A percentile compares a stretch with the other conserved stretches of the same genome.
These are phyloP conservation scores for Clarireedia paspali DNA, from an alignment of 2,329 filamentous ascomycete genomes.

Conservation along the genomic window DNA sequence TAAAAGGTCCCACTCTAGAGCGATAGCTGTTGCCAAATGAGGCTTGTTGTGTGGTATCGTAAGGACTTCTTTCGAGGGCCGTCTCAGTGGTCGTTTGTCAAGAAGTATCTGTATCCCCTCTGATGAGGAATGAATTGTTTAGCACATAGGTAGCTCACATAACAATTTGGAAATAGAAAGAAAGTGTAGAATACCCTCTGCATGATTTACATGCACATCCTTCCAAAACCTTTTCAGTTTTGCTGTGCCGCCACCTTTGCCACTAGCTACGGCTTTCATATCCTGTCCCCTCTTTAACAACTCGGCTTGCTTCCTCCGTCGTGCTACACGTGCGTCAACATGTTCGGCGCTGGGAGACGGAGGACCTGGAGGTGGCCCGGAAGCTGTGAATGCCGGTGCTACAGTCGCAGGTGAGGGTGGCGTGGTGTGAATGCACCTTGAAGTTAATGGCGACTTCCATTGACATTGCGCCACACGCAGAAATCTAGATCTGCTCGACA, in stretches of 20 bases:
- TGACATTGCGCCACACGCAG: conserved; percentile 6
- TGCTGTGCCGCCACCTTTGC: conserved; percentile 31
- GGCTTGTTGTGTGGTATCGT: conserved; percentile 67
- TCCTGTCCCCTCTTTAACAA: conserved; percentile 45
- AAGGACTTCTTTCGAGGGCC: conserved; percentile 65
- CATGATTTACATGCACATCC: conserved; percentile 64
- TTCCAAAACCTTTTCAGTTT: conserved; percentile 80
- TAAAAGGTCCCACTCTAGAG: conserved; percentile 87
- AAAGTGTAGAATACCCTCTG: conserved; percentile 45
- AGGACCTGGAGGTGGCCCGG: conserved; percentile 51
- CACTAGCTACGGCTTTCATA: conserved; percentile 33
- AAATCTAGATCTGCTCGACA: conserved; percentile 8
- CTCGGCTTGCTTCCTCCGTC: conserved; percentile 47
- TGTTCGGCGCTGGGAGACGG: conserved; percentile 38
- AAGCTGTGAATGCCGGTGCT: conserved; percentile 39
- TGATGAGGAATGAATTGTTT: conserved; percentile 11
- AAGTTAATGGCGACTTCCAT: conserved; percentile 7
- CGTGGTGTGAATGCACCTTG: conserved; percentile 23
- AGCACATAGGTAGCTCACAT: background rate
- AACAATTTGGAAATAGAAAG: background rate
- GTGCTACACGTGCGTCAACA: conserved; percentile 36
- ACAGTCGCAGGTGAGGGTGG: conserved; percentile 23
- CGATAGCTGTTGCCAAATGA: conserved; percentile 76
- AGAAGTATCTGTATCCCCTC: conserved; percentile 53
- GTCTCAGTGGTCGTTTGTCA: conserved; percentile 72